Base-by-base conservation (phyloP, 2,329 filamentous ascomycete species). In the Hypoxylon sp. region DNA sequence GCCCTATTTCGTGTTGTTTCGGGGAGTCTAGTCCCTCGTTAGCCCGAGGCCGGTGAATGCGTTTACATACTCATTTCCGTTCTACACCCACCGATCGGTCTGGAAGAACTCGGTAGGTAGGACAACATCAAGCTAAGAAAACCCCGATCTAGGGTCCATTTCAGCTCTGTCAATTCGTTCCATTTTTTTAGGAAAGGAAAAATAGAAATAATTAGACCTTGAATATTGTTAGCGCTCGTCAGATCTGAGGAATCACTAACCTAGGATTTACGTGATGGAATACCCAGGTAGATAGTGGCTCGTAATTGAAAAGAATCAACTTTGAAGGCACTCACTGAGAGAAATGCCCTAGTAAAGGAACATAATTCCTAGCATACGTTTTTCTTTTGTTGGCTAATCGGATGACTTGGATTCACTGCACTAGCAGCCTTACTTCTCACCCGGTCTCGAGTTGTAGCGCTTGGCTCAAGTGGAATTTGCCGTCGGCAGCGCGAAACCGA, bases 381-480 rank as follows among this genome's bases (percentile, higher is more conserved):
- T 23, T 11, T 23, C 34, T 45, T 34, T 23, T 11, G 30, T 49
- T 46, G 43, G 38, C 65, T 53, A 57, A 60, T 57, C 55, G 63
- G 56, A 69, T 58, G 32, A 14, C 63, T 28, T n/a, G 34, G 46
- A 53, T 28, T 11, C 17, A 41, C 28, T 57, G 45, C 63, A 49
- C 67, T 64, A 64, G 56, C 19, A 69, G 60, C 67, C 63, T 59
- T 61, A 62, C 49, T 60, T 59, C 25, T 64, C 41, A n/a, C 45
- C 21, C 1, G 45, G 32, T 38, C 46, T 51, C n/a, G 30, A 60
- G 19, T n/a, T 51, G 21, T 48, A 9, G 25, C 45, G 38, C 36
- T 51, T 60, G 48, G 34, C 38, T 38, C 14, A 41, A 55, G 45
- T 48, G 60, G 57, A 59, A 67, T 36, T 59, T 67, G 43, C 52